phyloP scores from a whole-genome alignment of 2,329 filamentous ascomycete species.

The Fusarium hostae region DNA sequence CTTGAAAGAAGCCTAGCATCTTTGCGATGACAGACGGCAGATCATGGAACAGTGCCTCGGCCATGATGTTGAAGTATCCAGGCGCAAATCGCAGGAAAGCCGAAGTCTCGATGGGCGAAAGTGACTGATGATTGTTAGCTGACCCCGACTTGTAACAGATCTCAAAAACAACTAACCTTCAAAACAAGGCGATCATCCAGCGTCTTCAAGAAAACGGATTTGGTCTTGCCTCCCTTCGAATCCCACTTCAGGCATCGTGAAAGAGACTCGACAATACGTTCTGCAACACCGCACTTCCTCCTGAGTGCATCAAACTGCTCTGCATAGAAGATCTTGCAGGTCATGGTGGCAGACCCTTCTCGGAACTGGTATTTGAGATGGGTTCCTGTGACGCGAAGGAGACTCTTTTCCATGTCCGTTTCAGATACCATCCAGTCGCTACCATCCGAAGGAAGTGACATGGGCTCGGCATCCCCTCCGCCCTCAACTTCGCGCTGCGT shows the following conservation, averaged over 20 bases:
- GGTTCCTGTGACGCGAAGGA: conserved; percentile 86
- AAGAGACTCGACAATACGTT: conserved; percentile 93
- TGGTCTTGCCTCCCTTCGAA: conserved; percentile 96
- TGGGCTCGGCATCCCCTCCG: conserved; percentile 44
- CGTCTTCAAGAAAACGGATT: conserved; percentile 96
- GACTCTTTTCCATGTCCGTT: conserved; percentile 82
- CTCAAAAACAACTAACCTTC: conserved; percentile 62
- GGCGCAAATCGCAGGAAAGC: conserved; percentile 96
- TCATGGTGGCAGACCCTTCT: conserved; percentile 92
- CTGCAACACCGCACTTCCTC: conserved; percentile 90
- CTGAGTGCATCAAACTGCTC: conserved; percentile 97
- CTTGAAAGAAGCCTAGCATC: conserved; percentile 98
- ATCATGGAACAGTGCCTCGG: conserved; percentile 93
- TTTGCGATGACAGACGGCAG: conserved; percentile 97
- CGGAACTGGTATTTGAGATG: conserved; percentile 97
- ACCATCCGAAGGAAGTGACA: conserved; percentile 51
- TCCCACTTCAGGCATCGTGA: conserved; percentile 98
- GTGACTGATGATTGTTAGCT: conserved; percentile 64
- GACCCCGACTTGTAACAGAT: not conserved
- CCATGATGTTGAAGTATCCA: conserved; percentile 97
- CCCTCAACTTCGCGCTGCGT: conserved; percentile 53
- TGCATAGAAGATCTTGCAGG: conserved; percentile 98
- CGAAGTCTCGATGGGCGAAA: conserved; percentile 90
- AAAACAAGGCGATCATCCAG: conserved; percentile 93
- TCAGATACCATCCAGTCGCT: conserved; percentile 64